These are phyloP conservation scores for Magnolia kwangsiensis DNA, from an alignment of 164 flowering plant species.

Conservation along the genomic window DNA sequence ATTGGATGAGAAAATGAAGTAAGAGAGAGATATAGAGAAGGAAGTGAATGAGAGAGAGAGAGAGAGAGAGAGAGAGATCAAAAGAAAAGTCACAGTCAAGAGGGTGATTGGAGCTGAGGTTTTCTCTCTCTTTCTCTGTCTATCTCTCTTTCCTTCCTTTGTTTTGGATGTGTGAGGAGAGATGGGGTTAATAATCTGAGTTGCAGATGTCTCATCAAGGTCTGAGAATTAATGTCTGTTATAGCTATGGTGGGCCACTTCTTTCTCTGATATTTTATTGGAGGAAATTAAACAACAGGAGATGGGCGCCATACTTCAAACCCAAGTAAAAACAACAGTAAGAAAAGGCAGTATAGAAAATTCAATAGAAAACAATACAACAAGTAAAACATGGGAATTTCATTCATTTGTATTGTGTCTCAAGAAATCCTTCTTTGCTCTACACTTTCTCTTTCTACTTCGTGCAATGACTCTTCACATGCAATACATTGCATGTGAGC, in stretches of 20 bases:
- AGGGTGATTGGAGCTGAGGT: conserved; percentile 26
- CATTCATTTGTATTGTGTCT: not conserved
- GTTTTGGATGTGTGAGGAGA: conserved; percentile 5
- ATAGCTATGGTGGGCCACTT: conserved; percentile 30
- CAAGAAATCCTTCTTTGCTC: conserved; percentile 7
- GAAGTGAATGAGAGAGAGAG: not conserved
- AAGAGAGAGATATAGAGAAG: not conserved
- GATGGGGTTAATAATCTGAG: conserved; percentile 33
- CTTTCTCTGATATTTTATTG: conserved; percentile 17
- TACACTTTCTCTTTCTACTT: not conserved
- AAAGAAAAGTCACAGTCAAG: conserved; percentile 24
- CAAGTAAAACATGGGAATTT: conserved; percentile 1
- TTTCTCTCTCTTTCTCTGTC: not conserved
- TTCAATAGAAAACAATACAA: not conserved
- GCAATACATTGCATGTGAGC: too few relatives aligned
- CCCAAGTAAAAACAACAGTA: conserved; percentile 9
- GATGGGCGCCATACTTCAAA: conserved; percentile 18
- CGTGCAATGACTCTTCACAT: too few relatives aligned
- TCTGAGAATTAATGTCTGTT: conserved; percentile 35
- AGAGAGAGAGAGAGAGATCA: conserved; percentile 10
- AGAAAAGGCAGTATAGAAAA: not conserved
- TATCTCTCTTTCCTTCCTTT: not conserved
- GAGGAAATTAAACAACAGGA: conserved; percentile 12
- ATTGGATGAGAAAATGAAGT: conserved; percentile 13
- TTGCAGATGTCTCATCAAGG: conserved; percentile 44